Conservation (phyloP, 805 yeast genomes). For the Candida jianshihensis region DNA sequence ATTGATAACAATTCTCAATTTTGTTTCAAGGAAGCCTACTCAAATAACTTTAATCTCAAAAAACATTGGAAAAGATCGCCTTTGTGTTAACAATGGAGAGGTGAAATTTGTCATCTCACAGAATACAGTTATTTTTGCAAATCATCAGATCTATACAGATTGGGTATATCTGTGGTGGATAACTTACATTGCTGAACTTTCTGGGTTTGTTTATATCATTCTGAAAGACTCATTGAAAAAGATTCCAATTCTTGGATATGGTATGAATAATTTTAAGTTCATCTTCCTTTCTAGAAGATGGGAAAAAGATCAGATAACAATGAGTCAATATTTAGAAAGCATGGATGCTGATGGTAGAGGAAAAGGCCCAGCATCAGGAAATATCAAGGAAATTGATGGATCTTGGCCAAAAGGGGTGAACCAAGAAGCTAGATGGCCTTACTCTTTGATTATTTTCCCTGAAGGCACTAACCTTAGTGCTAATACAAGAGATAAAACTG, state of each 20-base stretch:
- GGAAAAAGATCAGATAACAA: constrained; percentile 60
- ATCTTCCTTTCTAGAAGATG: constrained; percentile 80
- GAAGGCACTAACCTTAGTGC: constrained; percentile 87
- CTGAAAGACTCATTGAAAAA: constrained; percentile 66
- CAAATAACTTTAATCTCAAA: constrained; percentile 43
- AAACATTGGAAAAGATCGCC: constrained; percentile 18
- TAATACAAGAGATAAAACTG: constrained; percentile 53
- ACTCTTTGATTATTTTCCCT: constrained; percentile 75
- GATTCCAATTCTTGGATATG: constrained; percentile 77
- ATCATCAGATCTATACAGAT: constrained; percentile 91
- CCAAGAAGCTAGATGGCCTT: constrained; percentile 41
- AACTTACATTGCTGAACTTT: constrained; percentile 57
- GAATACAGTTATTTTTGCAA: constrained; percentile 65
- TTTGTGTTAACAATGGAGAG: constrained; percentile 7
- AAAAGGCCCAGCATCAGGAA: constrained; percentile 42
- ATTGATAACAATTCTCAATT: constrained; percentile 41
- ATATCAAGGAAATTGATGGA: constrained; percentile 21
- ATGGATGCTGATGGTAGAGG: constrained; percentile 60
- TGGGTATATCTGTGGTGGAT: constrained; percentile 92
- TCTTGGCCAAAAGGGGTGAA: constrained; percentile 17
- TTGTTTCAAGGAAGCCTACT: constrained; percentile 40
- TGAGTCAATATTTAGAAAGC: constrained; percentile 47
- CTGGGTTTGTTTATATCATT: constrained; percentile 63
- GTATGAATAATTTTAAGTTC: constrained; percentile 75
- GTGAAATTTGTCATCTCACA: constrained; percentile 30